Percentiles rank a stretch among this genome's conserved stretches.
Evolutionary conservation across 1,284 basidiomycete genomes (phyloP).

Genomic region (Ustilago shanxiensis): DNA sequence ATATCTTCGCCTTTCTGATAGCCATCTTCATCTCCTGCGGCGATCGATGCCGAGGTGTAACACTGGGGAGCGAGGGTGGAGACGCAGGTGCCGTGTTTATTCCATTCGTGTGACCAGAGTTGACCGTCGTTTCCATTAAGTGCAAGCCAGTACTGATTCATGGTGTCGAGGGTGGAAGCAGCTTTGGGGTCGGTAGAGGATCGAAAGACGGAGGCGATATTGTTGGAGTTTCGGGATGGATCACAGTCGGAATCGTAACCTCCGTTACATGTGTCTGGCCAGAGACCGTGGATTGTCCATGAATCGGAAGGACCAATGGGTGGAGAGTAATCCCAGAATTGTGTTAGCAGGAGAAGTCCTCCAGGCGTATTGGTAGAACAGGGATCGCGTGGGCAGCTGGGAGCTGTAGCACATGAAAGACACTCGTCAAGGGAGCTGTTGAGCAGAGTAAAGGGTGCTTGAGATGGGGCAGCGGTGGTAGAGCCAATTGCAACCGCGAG

Average conservation of each 20-base stretch:
- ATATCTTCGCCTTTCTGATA: slow-evolving; percentile 39
- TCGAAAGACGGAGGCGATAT: slow-evolving; percentile 37
- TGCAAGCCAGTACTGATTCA: slow-evolving; percentile 58
- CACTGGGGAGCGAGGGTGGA: slow-evolving; percentile 49
- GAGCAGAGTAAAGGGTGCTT: slow-evolving; percentile 18
- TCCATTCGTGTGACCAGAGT: slow-evolving; percentile 55
- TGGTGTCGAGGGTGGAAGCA: slow-evolving; percentile 31
- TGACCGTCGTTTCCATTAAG: slow-evolving; percentile 46
- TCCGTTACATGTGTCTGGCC: slow-evolving; percentile 57
- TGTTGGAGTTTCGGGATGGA: slow-evolving; percentile 24
- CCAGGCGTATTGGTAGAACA: slow-evolving; percentile 54
- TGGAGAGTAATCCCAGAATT: slow-evolving; percentile 57
- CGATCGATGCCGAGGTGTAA: slow-evolving; percentile 26
- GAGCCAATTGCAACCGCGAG: slow-evolving; percentile 6
- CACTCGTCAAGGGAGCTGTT: slow-evolving; percentile 15
- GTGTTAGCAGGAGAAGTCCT: slow-evolving; percentile 49
- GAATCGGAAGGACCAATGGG: slow-evolving; percentile 48
- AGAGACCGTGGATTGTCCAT: slow-evolving; percentile 58
- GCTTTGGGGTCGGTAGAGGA: slow-evolving; percentile 18
- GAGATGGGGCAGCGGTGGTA: slow-evolving; percentile 9
- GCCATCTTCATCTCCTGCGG: neutral
- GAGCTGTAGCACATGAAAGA: slow-evolving; percentile 33
- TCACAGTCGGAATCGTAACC: slow-evolving; percentile 48
- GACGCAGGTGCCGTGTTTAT: slow-evolving; percentile 55
- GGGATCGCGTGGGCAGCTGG: slow-evolving; percentile 28